Base-by-base conservation (phyloP, 345 rosid genomes). In the Euphorbia pulcherrima region DNA sequence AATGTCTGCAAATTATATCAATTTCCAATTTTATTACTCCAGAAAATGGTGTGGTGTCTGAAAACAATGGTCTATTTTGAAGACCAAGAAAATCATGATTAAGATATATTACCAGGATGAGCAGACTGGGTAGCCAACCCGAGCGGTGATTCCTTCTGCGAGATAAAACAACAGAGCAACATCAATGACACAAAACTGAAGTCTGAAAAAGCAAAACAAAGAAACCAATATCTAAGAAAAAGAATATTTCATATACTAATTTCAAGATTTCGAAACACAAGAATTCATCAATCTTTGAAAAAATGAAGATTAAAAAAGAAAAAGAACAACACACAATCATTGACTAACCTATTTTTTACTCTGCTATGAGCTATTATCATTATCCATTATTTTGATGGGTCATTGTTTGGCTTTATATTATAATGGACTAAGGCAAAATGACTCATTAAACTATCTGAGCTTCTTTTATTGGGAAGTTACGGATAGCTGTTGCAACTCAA, bases 51-150 rank as follows among this genome's bases (percentile, higher is more conserved):
- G 50, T 44, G 50, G 50, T 11, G 50, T 3, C 44, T 44, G 16
- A 44, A 16, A 44, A 44, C 17, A 16, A 44, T 12, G 50, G 50
- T 10, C 50, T 44, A 44, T 18, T 7, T 14, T 44, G 16, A 44
- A 44, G 13, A 5, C 17, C 12, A 41, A 23, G 5, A 21, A 3
- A 53, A 53, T 10, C 3, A 11, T 6, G 21, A 26, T 55, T 12
- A 57, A 40, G 41, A 68, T 29, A 44, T 58, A 62, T 62, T 76
- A 91, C 97, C 97, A 74, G 97, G 97, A 82, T 91, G 97, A 48
- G 97, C 96, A 68, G 96, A 91, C 64, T 89, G 78, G 23, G 97
- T 91, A 27, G 96, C 81, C 26, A 76, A 33, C 35, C 96, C 93
- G 1, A 81, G 21, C 0, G 96, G 97, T 23, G 96, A 82, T 65